Conservation (phyloP, 306 rosid species). For the Quercus parvula region DNA sequence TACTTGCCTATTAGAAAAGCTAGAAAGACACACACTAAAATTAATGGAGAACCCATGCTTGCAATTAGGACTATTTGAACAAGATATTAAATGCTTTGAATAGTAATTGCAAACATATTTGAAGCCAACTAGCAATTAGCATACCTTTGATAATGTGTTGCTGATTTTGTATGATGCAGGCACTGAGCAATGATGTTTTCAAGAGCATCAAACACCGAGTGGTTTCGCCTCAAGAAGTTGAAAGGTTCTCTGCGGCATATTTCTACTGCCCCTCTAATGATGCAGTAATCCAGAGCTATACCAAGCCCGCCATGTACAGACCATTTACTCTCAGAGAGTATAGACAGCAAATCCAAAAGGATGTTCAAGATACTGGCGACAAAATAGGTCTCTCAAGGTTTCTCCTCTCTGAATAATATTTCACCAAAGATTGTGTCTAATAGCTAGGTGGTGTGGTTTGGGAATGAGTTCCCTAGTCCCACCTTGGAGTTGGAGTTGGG, state of each 20-base stretch:
- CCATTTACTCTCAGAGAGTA: conserved; percentile 58
- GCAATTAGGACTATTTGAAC: neutral
- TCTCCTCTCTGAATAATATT: conserved; percentile 20
- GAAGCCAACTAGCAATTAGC: neutral
- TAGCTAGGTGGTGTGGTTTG: no score
- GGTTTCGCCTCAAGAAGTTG: conserved; percentile 32
- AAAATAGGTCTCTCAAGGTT: conserved; percentile 75
- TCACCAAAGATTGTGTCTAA: no score
- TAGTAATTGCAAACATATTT: neutral
- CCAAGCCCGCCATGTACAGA: conserved; percentile 34
- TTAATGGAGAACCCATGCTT: neutral
- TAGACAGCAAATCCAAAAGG: conserved; percentile 41
- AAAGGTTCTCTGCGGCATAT: conserved; percentile 68
- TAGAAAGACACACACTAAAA: neutral
- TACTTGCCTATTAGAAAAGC: neutral
- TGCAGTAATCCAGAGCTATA: conserved; percentile 40
- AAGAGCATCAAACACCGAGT: conserved; percentile 66
- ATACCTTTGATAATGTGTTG: no score
- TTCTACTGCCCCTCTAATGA: conserved; percentile 59
- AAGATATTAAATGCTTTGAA: neutral
- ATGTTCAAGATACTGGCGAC: conserved; percentile 56
- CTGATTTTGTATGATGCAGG: conserved; percentile 31
- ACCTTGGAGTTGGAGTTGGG: no score
- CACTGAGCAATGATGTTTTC: conserved; percentile 68
- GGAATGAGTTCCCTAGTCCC: no score